phyloP scores from a whole-genome alignment of 768 basidiomycete genomes.

The Kwoniella shandongensis region DNA sequence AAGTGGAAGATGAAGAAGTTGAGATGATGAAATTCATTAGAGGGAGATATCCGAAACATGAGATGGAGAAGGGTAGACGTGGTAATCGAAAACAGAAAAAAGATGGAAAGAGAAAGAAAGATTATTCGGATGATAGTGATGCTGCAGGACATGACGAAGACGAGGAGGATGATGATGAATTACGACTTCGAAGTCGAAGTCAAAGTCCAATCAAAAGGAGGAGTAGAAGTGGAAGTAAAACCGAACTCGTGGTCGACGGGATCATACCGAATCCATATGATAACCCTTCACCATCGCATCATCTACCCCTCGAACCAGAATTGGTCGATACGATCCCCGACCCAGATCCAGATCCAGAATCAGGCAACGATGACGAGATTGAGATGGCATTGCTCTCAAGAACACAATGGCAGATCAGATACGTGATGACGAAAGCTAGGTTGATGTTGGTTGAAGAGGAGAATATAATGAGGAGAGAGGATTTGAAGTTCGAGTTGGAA shows the following conservation, averaged over 20 bases:
- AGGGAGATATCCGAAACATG: slow-evolving; percentile 3
- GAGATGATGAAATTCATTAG: slow-evolving; percentile 10
- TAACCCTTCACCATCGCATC: not conserved
- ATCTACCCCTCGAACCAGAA: slow-evolving; percentile 9
- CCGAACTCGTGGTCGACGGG: slow-evolving; percentile 4
- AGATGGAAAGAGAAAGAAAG: not conserved
- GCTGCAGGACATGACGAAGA: too few relatives aligned
- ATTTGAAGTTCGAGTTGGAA: slow-evolving; percentile 61
- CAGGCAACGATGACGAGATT: too few relatives aligned
- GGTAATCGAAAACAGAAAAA: too few relatives aligned
- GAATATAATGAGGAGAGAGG: slow-evolving; percentile 66
- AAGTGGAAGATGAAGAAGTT: slow-evolving; percentile 7
- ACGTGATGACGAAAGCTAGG: slow-evolving; percentile 75
- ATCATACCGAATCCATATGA: too few relatives aligned
- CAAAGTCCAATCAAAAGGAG: not conserved
- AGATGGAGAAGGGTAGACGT: too few relatives aligned
- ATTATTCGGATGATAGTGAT: not conserved
- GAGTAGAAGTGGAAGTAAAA: too few relatives aligned
- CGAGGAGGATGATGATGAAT: slow-evolving; percentile 8
- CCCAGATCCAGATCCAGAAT: slow-evolving; percentile 11
- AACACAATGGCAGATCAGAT: slow-evolving; percentile 58
- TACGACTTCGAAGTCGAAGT: slow-evolving; percentile 17
- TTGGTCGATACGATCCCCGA: slow-evolving; percentile 17
- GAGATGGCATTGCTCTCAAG: slow-evolving; percentile 24
- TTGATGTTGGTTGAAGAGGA: slow-evolving; percentile 68